Evolutionary conservation across 768 basidiomycete genomes (phyloP), one percentile per base, ranked within the genome.

Genomic region (Lactarius evosmus): DNA sequence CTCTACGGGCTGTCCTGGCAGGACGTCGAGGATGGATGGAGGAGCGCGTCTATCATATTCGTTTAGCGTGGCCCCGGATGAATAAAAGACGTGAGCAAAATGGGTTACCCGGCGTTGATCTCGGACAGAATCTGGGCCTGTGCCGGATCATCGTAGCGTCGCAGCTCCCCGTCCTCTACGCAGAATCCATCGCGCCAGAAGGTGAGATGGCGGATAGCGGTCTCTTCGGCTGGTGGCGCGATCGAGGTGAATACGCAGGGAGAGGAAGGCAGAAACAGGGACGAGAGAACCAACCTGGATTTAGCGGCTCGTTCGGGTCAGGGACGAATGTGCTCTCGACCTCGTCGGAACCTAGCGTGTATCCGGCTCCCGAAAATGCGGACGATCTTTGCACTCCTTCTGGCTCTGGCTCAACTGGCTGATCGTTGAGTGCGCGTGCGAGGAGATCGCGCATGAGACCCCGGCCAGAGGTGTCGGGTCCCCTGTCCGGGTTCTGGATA

Each of bases 121-220:
- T 91, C 86, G 1, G 79, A 78, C 7, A 98, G 78, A 12, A 93
- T 75, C 58, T 82, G 80, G 46, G 83, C 79, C 67, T 94, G 86
- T 19, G 77, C 79, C 0, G 92, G 91, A 65, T 95, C 85, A 61
- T 91, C 88, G 72, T 97, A 97, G 25, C 82, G 78, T 82, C 91
- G 83, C 60, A 98, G 77, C 33, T 87, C 86, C 6, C 94, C 93
- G 66, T 94, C 92, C 70, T 97, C 92, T 51, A 98, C 83, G 53
- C 87, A 87, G 75, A 97, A 98, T 0, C 97, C 97, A 64, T 98
- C 83, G 44, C 86, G 82, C 96, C 96, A 98, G 76, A 98, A 91
- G 0, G 89, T 95, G 49, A 98, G 77, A 60, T 83, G 81, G 9
- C 96, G 86, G 54, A 86, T 83, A 0, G 80, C 88, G 3, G 83